phyloP scores from a whole-genome alignment of 352 stramenopile genomes.

The Globisporangium splendens region DNA sequence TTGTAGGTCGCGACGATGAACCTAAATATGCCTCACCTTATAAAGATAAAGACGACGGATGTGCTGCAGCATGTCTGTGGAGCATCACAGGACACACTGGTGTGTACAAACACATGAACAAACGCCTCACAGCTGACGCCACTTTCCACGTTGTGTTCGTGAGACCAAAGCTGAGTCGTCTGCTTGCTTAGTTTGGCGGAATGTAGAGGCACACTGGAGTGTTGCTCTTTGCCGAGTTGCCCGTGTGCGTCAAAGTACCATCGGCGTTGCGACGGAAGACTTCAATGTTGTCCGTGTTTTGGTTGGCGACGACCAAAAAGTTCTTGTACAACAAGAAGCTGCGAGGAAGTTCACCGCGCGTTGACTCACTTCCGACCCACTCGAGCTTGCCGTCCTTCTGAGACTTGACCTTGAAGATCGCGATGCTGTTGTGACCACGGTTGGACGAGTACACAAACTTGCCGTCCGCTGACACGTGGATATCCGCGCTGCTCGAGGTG shows the following conservation, averaged over 20 bases:
- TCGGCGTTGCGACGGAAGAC: slow-evolving; percentile 15
- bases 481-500: slow-evolving; percentile 32
- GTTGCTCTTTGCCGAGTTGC: slow-evolving; percentile 1
- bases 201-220: slow-evolving; percentile 19
- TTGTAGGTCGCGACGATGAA: no score
- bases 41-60: no score
- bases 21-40: no score
- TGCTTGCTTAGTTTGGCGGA: not conserved
- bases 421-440: slow-evolving; percentile 59
- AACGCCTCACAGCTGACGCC: no score
- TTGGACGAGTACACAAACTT: slow-evolving; percentile 69
- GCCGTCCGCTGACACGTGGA: slow-evolving; percentile 47
- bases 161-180: no score
- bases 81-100: no score
- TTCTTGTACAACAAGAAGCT: slow-evolving; percentile 15
- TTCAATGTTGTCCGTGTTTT: slow-evolving; percentile 18
- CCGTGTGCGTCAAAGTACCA: slow-evolving; percentile 14
- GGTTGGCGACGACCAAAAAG: slow-evolving; percentile 22
- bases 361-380: slow-evolving; percentile 7
- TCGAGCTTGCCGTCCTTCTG: slow-evolving; percentile 4
- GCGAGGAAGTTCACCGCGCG: slow-evolving; percentile 13
- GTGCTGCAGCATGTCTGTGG: no score
- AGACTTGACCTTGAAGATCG: slow-evolving; percentile 43
- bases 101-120: no score
- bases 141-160: no score